Conservation (phyloP, 345 rosid species). For the Kandelia obovata region DNA sequence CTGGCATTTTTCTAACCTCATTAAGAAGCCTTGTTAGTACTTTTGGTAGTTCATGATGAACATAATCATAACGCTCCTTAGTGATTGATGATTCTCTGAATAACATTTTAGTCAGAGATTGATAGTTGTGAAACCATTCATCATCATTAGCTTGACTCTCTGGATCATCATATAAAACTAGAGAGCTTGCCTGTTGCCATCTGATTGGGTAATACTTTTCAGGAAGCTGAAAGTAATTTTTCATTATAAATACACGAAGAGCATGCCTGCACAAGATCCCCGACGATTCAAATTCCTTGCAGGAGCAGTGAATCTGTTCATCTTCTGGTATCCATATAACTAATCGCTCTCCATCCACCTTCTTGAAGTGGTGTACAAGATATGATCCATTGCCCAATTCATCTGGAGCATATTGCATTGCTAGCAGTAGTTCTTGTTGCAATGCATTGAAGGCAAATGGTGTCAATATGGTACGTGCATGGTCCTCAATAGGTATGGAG, state of each 20-base stretch:
- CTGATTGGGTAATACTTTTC: constrained; percentile 69
- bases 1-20: constrained; percentile 53
- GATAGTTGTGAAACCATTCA: constrained; percentile 57
- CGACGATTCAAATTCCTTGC: constrained; percentile 86
- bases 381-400: constrained; percentile 83
- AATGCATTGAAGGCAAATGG: constrained; percentile 70
- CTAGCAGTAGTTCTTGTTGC: constrained; percentile 72
- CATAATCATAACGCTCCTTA: constrained; percentile 54
- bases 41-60: constrained; percentile 31
- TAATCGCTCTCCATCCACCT: constrained; percentile 71
- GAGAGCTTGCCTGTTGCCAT: constrained; percentile 58
- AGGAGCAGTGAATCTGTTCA: constrained; percentile 82
- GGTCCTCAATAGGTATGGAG: constrained; percentile 80
- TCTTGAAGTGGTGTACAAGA: constrained; percentile 69
- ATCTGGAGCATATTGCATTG: constrained; percentile 63
- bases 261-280: constrained; percentile 83
- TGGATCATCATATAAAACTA: constrained; percentile 24
- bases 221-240: constrained; percentile 79
- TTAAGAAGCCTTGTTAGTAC: constrained; percentile 55
- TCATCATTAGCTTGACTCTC: constrained; percentile 42
- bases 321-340: constrained; percentile 71
- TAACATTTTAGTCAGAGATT: constrained; percentile 60
- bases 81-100: constrained; percentile 60
- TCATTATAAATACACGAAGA: constrained; percentile 58
- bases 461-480: constrained; percentile 65